phyloP scores from a whole-genome alignment of 169 alveolate genomes.

The Perkinsus olseni region DNA sequence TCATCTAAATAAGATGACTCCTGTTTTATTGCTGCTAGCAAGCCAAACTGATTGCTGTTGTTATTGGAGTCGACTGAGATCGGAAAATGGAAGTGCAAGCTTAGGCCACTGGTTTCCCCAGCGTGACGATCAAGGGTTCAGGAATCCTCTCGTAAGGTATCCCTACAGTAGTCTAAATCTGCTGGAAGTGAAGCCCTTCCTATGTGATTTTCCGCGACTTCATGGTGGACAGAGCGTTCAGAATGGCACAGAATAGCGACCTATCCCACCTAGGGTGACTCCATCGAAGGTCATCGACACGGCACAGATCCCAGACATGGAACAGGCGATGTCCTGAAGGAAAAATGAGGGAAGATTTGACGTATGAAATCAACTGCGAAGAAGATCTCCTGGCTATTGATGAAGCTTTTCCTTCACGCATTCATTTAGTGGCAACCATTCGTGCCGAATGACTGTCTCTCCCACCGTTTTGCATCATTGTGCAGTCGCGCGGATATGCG shows the following conservation, averaged over 20 bases:
- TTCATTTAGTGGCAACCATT: too few relatives aligned
- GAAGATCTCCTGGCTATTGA: too few relatives aligned
- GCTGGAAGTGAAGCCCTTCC: too few relatives aligned
- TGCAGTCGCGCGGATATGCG: neutral
- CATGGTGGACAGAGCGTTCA: too few relatives aligned
- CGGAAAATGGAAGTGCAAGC: too few relatives aligned
- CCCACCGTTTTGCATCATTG: neutral
- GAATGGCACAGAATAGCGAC: neutral
- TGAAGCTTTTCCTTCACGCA: too few relatives aligned
- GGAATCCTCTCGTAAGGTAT: too few relatives aligned
- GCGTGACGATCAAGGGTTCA: too few relatives aligned
- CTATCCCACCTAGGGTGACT: neutral
- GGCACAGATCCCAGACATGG: neutral
- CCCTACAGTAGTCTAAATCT: too few relatives aligned
- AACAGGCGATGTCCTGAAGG: neutral
- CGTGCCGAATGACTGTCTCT: neutral
- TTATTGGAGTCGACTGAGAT: neutral
- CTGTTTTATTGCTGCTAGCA: neutral
- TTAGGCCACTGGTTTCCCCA: too few relatives aligned
- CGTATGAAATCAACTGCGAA: too few relatives aligned
- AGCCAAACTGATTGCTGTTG: neutral
- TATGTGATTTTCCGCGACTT: too few relatives aligned
- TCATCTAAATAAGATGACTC: neutral
- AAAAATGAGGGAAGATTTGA: neutral
- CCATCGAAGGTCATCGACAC: neutral